Evolutionary conservation across 441 rosid species (phyloP).

Genomic region (Macaranga tanarius): DNA sequence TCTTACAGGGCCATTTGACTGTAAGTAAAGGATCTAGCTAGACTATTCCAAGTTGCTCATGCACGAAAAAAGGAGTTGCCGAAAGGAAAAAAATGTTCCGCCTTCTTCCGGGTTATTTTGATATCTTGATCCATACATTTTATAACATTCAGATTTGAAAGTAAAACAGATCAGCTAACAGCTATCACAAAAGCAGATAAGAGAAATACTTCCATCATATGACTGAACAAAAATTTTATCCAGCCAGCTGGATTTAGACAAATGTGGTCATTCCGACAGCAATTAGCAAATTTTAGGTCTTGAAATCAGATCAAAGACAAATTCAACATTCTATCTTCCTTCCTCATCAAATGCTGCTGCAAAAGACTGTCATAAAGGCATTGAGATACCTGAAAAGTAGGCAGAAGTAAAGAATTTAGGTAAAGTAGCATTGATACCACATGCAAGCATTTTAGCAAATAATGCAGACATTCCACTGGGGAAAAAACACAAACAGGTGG

Average conservation of each 20-base stretch:
- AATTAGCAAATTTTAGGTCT: neutral
- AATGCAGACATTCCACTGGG: neutral
- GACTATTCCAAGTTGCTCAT: neutral
- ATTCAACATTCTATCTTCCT: slow-evolving; percentile 11
- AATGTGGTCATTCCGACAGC: neutral
- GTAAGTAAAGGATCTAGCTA: neutral
- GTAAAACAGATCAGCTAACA: neutral
- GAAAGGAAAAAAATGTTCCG: neutral
- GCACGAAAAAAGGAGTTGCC: neutral
- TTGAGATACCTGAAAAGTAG: slow-evolving; percentile 42
- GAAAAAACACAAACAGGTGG: slow-evolving; percentile 13
- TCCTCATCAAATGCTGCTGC: slow-evolving; percentile 10
- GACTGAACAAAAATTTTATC: slow-evolving; percentile 14
- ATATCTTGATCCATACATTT: neutral
- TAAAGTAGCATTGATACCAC: neutral
- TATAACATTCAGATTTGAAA: neutral
- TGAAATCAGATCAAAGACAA: slow-evolving; percentile 9
- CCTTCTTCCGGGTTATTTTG: neutral
- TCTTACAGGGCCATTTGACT: neutral
- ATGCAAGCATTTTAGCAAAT: neutral
- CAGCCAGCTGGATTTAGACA: slow-evolving; percentile 1
- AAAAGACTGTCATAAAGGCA: slow-evolving; percentile 43
- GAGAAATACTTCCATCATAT: neutral
- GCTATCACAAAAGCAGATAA: neutral
- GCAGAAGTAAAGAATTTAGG: neutral